Evolutionary conservation across 192 early-diverging fungal species (phyloP).

Genomic region (Backusella mclennaniae): DNA sequence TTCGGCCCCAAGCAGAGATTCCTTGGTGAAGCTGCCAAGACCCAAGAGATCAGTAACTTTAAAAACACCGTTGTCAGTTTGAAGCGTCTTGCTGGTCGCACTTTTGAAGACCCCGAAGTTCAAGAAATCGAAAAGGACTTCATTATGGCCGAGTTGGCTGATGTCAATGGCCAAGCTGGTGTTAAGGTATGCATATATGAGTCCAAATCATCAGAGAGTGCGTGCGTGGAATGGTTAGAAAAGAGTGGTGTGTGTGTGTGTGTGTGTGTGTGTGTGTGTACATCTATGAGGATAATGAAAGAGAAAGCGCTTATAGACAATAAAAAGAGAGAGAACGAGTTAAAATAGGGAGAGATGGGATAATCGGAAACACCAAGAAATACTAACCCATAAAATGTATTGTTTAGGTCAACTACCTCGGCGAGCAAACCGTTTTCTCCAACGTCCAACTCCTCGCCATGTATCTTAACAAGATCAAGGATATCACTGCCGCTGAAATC

Average conservation of each 20-base stretch:
- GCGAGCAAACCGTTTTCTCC: constrained; percentile 75
- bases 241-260: background rate
- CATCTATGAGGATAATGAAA: background rate
- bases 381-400: background rate
- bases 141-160: constrained; percentile 79
- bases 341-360: background rate
- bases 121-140: constrained; percentile 78
- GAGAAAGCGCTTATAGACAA: background rate
- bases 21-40: constrained; percentile 94
- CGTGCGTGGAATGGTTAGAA: background rate
- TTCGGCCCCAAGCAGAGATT: constrained; percentile 95
- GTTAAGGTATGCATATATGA: constrained; percentile 50
- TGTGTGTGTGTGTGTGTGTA: background rate
- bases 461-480: constrained; percentile 93
- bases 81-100: constrained; percentile 91
- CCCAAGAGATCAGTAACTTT: constrained; percentile 94
- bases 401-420: constrained; percentile 74
- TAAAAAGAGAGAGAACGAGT: background rate
- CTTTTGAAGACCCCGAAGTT: constrained; percentile 82
- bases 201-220: background rate
- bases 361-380: background rate
- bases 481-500: constrained; percentile 82
- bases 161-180: constrained; percentile 83
- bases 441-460: constrained; percentile 89
- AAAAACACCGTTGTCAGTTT: constrained; percentile 90